phyloP scores from a whole-genome alignment of 2,329 filamentous ascomycete species.

The Ramularia endophylla region DNA sequence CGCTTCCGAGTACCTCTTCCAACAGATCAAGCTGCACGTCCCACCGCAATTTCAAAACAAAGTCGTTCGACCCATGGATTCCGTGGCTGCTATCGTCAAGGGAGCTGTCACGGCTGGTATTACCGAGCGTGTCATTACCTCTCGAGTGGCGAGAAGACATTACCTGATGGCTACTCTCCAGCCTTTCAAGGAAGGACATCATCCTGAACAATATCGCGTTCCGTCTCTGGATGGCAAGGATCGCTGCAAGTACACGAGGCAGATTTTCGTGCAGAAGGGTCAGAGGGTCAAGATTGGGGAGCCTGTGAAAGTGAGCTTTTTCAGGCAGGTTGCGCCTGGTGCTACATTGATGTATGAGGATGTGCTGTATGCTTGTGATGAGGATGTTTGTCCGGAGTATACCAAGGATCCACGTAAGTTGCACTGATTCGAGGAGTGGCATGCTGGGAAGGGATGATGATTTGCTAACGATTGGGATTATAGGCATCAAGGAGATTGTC shows the following conservation, averaged over 20 bases:
- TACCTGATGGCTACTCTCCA: constrained; percentile 99
- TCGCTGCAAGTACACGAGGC: constrained; percentile 95
- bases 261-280: constrained; percentile 98
- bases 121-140: constrained; percentile 92
- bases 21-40: constrained; percentile 98
- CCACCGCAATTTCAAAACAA: constrained; percentile 98
- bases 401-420: constrained; percentile 97
- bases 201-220: constrained; percentile 96
- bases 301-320: constrained; percentile 97
- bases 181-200: constrained; percentile 97
- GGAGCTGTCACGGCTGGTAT: constrained; percentile 97
- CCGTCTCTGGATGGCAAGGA: constrained; percentile 96
- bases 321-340: constrained; percentile 93
- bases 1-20: constrained; percentile 97
- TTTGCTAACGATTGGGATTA: constrained; percentile 25
- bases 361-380: constrained; percentile 93
- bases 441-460: neutral
- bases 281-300: constrained; percentile 99
- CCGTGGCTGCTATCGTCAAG: constrained; percentile 96
- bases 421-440: neutral
- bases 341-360: constrained; percentile 99
- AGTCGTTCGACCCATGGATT: constrained; percentile 98
- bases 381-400: constrained; percentile 96
- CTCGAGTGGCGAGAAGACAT: constrained; percentile 92
- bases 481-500: constrained; percentile 98